These are phyloP conservation scores for Poa pratensis DNA, from an alignment of 176 grass and related monocot genomes.

Conservation along the genomic window DNA sequence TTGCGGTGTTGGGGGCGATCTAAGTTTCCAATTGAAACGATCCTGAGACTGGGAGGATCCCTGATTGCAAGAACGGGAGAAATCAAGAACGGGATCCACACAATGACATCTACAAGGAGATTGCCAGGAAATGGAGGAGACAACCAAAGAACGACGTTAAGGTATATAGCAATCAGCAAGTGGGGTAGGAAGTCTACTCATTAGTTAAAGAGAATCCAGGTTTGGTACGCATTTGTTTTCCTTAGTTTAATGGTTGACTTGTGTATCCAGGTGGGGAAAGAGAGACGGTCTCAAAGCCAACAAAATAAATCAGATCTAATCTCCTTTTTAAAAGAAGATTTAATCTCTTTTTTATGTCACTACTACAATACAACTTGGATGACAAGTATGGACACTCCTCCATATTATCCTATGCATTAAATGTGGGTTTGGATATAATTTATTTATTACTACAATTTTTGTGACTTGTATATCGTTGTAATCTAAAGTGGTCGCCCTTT, in stretches of 20 bases:
- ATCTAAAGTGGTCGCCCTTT: too few species aligned
- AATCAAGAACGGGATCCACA: background rate
- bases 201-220: slow-evolving; percentile 34
- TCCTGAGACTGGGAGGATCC: background rate
- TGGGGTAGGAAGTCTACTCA: slow-evolving; percentile 29
- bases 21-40: background rate
- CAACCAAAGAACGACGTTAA: slow-evolving; percentile 21
- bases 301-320: slow-evolving; percentile 3
- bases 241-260: slow-evolving; percentile 45
- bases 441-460: background rate
- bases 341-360: background rate
- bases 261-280: slow-evolving; percentile 17
- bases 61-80: background rate
- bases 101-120: slow-evolving; percentile 7
- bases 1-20: background rate
- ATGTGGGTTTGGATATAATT: background rate
- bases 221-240: slow-evolving; percentile 16
- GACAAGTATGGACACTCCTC: background rate
- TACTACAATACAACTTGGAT: background rate
- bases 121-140: background rate
- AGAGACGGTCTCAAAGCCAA: background rate
- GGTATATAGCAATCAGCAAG: slow-evolving; percentile 25
- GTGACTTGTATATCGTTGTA: background rate
- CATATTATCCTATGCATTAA: background rate
- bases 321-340: too few species aligned